Evolutionary conservation across 371 early-diverging fungal species (phyloP).

Genomic region (Mucor indicus): DNA sequence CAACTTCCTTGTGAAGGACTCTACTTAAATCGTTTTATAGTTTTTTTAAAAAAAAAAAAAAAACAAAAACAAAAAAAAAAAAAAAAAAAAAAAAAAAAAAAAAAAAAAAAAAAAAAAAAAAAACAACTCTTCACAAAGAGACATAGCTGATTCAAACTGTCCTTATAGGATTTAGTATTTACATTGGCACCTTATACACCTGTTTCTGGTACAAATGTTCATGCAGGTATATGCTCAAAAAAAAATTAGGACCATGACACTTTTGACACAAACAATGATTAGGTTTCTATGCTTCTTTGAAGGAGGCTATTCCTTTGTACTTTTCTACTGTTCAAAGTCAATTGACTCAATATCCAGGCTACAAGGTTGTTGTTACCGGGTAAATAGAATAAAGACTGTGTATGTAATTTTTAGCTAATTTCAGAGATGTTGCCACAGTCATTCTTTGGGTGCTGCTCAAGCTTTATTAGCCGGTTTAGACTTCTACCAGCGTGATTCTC

Average conservation of each 20-base stretch:
- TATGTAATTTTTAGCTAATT: no score
- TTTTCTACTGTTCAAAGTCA: constrained; percentile 10
- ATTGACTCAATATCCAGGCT: constrained; percentile 9
- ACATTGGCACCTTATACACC: no score
- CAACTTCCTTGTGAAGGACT: no score
- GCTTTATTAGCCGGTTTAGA: constrained; percentile 24
- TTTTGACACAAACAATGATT: background rate
- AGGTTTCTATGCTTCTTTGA: constrained; percentile 16
- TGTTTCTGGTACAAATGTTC: no score
- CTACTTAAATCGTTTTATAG: no score
- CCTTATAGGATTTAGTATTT: no score
- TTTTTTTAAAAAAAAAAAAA: background rate
- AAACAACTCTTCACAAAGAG: no score
- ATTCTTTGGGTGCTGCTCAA: constrained; percentile 25
- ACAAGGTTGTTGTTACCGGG: constrained; percentile 13
- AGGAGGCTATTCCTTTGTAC: constrained; percentile 3
- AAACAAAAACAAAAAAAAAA: no score
- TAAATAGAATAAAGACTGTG: background rate
- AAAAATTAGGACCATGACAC: background rate
- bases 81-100: no score
- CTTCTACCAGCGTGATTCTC: constrained; percentile 17
- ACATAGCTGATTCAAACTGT: no score
- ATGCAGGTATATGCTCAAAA: no score
- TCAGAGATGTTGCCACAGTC: background rate
- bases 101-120: no score